Evolutionary conservation across 2,329 filamentous ascomycete genomes (phyloP).

Genomic region (Rasamsonia emersonii): DNA sequence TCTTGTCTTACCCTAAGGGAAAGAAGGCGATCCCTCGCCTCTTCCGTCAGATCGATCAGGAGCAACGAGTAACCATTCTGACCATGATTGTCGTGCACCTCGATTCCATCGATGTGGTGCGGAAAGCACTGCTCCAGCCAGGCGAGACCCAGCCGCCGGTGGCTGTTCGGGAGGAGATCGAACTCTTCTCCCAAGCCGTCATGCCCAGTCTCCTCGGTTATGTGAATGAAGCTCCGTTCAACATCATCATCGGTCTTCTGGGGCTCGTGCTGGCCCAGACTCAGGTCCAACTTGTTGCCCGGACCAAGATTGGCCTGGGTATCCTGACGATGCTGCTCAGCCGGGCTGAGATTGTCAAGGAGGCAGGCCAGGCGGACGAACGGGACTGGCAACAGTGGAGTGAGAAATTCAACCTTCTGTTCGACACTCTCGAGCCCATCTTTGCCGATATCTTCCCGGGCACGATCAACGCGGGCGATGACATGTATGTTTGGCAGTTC

Average conservation of each 20-base stretch:
- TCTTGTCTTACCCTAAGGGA: conserved; percentile 88
- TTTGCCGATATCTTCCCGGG: conserved; percentile 83
- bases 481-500: conserved; percentile 98
- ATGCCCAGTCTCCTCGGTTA: conserved; percentile 86
- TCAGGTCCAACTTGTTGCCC: conserved; percentile 74
- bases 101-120: conserved; percentile 83
- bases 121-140: conserved; percentile 63
- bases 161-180: conserved; percentile 79
- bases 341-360: conserved; percentile 86
- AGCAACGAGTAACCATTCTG: conserved; percentile 84
- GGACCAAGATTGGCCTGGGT: conserved; percentile 78
- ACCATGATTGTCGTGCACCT: conserved; percentile 94
- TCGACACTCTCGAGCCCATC: conserved; percentile 76
- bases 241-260: conserved; percentile 83
- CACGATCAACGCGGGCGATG: conserved; percentile 80
- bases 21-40: conserved; percentile 93
- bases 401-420: conserved; percentile 73
- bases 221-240: conserved; percentile 80
- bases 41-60: conserved; percentile 84
- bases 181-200: conserved; percentile 78
- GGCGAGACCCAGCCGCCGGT: conserved; percentile 67
- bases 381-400: conserved; percentile 77
- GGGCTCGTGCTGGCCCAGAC: conserved; percentile 73
- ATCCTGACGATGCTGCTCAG: conserved; percentile 92
- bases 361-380: conserved; percentile 61